Evolutionary conservation across 805 yeast genomes (phyloP).

Genomic region (Schwanniomyces yamadae): DNA sequence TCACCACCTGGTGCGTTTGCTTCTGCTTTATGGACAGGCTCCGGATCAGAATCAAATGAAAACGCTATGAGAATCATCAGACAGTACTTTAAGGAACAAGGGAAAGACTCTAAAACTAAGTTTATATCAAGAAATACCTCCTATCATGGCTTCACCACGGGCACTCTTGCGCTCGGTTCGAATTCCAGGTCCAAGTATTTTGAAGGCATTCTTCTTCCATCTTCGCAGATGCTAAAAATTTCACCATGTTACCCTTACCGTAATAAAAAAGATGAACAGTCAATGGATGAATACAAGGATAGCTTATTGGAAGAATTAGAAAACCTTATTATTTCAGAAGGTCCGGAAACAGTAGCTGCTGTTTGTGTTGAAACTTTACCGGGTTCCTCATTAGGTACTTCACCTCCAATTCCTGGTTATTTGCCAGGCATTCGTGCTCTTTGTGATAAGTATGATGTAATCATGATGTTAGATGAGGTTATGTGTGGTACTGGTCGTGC

Average conservation of each 20-base stretch:
- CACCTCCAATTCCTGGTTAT: constrained; percentile 26
- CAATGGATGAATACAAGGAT: constrained; percentile 19
- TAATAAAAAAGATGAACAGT: constrained; percentile 21
- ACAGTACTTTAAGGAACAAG: constrained; percentile 25
- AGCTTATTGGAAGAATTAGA: constrained; percentile 24
- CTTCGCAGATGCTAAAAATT: constrained; percentile 17
- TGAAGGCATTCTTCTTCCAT: constrained; percentile 21
- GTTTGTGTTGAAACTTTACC: constrained; percentile 27
- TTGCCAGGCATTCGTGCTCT: constrained; percentile 26
- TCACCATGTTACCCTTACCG: constrained; percentile 29
- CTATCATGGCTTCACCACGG: constrained; percentile 29
- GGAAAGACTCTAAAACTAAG: constrained; percentile 22
- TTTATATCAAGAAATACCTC: constrained; percentile 24
- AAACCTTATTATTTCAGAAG: constrained; percentile 21
- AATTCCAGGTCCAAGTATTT: constrained; percentile 18
- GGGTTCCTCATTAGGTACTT: constrained; percentile 28
- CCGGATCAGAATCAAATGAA: constrained; percentile 32
- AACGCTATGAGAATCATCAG: constrained; percentile 26
- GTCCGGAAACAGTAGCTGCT: constrained; percentile 28
- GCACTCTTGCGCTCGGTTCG: constrained; percentile 22
- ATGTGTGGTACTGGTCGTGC: constrained; percentile 39
- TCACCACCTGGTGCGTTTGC: constrained; percentile 46
- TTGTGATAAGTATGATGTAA: constrained; percentile 30
- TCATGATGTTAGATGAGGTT: constrained; percentile 33
- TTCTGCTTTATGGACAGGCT: constrained; percentile 39